Evolutionary conservation across 345 rosid species (phyloP).

Genomic region (Citrus australasica): DNA sequence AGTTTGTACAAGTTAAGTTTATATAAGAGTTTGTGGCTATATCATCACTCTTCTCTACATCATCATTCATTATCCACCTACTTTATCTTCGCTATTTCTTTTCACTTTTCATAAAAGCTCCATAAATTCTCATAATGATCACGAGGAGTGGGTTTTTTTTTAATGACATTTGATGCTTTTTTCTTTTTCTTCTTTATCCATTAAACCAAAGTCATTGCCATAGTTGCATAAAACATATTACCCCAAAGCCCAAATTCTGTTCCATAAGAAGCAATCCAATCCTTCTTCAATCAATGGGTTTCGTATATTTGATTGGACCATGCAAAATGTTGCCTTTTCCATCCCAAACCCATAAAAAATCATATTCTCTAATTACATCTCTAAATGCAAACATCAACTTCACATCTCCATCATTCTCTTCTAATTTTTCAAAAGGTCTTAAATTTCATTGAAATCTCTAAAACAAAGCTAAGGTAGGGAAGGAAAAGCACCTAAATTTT

Average conservation of each 20-base stretch:
- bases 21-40: fast-evolving
- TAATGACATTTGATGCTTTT: fast-evolving
- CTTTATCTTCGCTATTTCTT: no score
- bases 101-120: not conserved
- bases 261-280: not conserved
- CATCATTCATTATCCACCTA: not conserved
- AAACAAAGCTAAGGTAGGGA: no score
- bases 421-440: not conserved
- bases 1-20: no score
- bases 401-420: not conserved
- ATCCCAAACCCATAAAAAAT: not conserved
- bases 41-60: no score
- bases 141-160: not conserved
- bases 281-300: not conserved
- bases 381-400: not conserved
- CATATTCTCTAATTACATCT: no score
- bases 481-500: no score
- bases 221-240: no score
- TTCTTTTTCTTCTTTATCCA: not conserved
- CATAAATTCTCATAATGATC: not conserved
- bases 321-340: not conserved
- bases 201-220: no score
- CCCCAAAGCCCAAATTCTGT: not conserved
- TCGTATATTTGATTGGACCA: not conserved
- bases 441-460: not conserved